These are phyloP conservation scores for Phytophthora chlamydospora DNA, from an alignment of 352 stramenopile species.

Conservation along the genomic window DNA sequence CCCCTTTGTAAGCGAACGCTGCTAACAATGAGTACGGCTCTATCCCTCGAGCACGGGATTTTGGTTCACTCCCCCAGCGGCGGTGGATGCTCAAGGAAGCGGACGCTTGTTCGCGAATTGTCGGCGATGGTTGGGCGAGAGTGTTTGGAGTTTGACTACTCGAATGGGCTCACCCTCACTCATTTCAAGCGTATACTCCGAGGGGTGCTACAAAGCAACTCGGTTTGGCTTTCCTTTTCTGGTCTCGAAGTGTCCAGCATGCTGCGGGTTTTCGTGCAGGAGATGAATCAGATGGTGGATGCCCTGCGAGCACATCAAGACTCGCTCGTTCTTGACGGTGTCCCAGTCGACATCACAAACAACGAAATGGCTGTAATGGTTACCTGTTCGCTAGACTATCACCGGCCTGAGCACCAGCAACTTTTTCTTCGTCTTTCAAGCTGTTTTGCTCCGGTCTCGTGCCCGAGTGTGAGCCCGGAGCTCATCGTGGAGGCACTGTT, in stretches of 20 bases:
- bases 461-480: slow-evolving; percentile 29
- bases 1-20: slow-evolving; percentile 66
- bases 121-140: slow-evolving; percentile 52
- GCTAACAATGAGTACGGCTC: slow-evolving; percentile 57
- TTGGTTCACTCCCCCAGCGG: slow-evolving; percentile 43
- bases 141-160: slow-evolving; percentile 47
- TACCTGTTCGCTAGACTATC: slow-evolving; percentile 38
- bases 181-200: slow-evolving; percentile 50
- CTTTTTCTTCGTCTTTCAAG: slow-evolving; percentile 53
- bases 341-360: slow-evolving; percentile 44
- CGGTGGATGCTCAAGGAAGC: slow-evolving; percentile 42
- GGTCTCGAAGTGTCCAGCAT: slow-evolving; percentile 45
- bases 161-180: slow-evolving; percentile 33
- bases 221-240: slow-evolving; percentile 49
- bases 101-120: slow-evolving; percentile 52
- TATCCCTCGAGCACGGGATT: slow-evolving; percentile 58
- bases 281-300: slow-evolving; percentile 58
- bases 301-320: slow-evolving; percentile 45
- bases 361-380: slow-evolving; percentile 44
- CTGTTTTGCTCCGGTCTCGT: slow-evolving; percentile 51
- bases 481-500: slow-evolving; percentile 49
- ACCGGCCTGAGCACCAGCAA: slow-evolving; percentile 39
- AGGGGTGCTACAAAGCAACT: slow-evolving; percentile 47
- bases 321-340: slow-evolving; percentile 40
- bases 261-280: slow-evolving; percentile 41